phyloP scores from a whole-genome alignment of 1,284 basidiomycete species.

The Dichomitus squalens region DNA sequence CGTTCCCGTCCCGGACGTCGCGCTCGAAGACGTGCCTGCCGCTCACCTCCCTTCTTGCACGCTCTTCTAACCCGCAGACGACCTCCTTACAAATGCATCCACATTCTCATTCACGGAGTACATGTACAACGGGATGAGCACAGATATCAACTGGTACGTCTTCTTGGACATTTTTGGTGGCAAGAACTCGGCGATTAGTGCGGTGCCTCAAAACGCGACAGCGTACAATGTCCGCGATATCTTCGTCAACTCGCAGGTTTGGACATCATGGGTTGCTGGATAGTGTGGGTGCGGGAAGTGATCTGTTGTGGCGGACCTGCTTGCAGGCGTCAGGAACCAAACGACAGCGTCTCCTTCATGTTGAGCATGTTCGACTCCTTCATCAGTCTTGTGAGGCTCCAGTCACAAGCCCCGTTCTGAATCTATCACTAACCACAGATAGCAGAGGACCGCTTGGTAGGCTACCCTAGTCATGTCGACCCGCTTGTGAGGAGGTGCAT shows the following conservation, averaged over 20 bases:
- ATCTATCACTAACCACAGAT: too few species aligned
- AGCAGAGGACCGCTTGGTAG: background rate
- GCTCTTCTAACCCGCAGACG: background rate
- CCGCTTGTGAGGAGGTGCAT: background rate
- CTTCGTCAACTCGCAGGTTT: background rate
- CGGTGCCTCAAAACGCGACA: background rate
- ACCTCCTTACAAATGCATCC: background rate
- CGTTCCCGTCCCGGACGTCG: background rate
- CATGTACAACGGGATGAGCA: background rate
- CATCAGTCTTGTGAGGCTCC: too few species aligned
- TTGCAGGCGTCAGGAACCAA: too few species aligned
- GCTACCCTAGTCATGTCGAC: background rate
- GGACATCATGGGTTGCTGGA: too few species aligned
- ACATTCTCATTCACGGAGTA: background rate
- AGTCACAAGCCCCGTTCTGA: too few species aligned
- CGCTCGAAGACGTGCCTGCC: background rate
- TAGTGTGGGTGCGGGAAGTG: too few species aligned
- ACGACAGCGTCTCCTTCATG: background rate
- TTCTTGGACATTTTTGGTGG: background rate
- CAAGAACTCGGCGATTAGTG: background rate
- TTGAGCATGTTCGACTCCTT: background rate
- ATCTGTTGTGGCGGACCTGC: too few species aligned
- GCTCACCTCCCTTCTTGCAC: background rate
- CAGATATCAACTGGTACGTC: background rate
- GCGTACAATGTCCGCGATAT: background rate